Evolutionary conservation across 345 rosid genomes (phyloP).

Genomic region (Salix dunnii): DNA sequence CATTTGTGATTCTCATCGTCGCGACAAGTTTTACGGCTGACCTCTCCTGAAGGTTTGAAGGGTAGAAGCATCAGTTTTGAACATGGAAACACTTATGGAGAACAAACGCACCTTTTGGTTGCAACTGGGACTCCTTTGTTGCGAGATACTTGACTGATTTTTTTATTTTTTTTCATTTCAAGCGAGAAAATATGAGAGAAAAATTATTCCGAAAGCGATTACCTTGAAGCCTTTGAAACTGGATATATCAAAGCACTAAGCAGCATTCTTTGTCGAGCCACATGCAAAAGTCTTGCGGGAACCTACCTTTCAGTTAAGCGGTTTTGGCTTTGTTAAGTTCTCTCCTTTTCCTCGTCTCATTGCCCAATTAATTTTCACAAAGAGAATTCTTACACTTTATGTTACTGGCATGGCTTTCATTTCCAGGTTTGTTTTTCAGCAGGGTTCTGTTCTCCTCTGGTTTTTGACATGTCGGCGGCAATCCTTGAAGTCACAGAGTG

Average conservation of each 20-base stretch:
- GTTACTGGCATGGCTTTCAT: background rate
- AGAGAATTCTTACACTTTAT: background rate
- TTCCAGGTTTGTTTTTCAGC: constrained; percentile 28
- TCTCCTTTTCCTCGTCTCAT: background rate
- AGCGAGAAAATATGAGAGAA: too few species aligned
- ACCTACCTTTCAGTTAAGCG: constrained; percentile 24
- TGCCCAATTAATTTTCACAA: background rate
- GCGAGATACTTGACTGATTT: too few species aligned
- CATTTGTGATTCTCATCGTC: constrained; percentile 17
- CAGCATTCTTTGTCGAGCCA: too few species aligned
- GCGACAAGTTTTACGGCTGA: constrained; percentile 7
- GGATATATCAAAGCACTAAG: too few species aligned
- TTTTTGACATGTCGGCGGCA: constrained; percentile 26
- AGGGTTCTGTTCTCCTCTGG: constrained; percentile 25
- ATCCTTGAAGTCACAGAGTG: constrained; percentile 17
- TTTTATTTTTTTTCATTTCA: too few species aligned
- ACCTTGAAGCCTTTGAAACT: too few species aligned
- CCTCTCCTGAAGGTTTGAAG: constrained; percentile 15
- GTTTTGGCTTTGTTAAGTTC: constrained; percentile 27
- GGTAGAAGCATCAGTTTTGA: background rate
- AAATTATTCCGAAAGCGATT: too few species aligned
- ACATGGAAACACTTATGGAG: constrained; percentile 16
- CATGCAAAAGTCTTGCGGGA: too few species aligned
- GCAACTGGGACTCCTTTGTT: constrained; percentile 29
- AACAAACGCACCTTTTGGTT: constrained; percentile 19